A percentile compares a stretch with the other conserved stretches of the same genome.
phyloP scores from a whole-genome alignment of 306 rosid species.

The Hylodesmum podocarpum region DNA sequence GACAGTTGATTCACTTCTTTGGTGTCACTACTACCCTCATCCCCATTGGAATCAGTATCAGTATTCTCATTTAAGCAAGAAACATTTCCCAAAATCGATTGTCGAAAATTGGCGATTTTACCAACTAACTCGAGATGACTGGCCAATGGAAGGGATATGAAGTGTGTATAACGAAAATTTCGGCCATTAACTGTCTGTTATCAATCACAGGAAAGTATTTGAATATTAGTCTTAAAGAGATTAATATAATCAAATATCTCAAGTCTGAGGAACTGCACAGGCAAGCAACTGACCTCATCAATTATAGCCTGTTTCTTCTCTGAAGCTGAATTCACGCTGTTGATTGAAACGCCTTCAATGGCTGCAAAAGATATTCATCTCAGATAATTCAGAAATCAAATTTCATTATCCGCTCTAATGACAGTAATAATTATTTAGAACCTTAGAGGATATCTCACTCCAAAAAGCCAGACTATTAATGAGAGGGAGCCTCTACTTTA shows the following conservation, averaged over 20 bases:
- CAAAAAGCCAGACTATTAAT: not conserved
- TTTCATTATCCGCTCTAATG: not conserved
- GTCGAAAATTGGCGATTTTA: constrained; percentile 74
- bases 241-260: not conserved
- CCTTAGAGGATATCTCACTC: constrained; percentile 18
- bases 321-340: constrained; percentile 66
- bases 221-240: constrained; percentile 12
- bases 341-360: constrained; percentile 73
- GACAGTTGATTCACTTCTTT: constrained; percentile 48
- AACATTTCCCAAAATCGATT: constrained; percentile 57
- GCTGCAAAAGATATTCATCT: constrained; percentile 48
- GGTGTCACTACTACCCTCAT: constrained; percentile 42
- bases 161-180: constrained; percentile 82
- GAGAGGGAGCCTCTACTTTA: too few species aligned
- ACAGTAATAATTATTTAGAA: constrained; percentile 21
- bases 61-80: constrained; percentile 40
- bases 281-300: constrained; percentile 63
- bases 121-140: constrained; percentile 78
- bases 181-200: constrained; percentile 71
- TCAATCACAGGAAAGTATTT: constrained; percentile 29
- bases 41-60: constrained; percentile 51
- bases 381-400: constrained; percentile 19
- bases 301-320: constrained; percentile 67
- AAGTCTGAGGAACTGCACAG: constrained; percentile 27
- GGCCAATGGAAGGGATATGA: constrained; percentile 95